Evolutionary conservation across 768 basidiomycete genomes (phyloP).

Genomic region (Trametes sanguinea): DNA sequence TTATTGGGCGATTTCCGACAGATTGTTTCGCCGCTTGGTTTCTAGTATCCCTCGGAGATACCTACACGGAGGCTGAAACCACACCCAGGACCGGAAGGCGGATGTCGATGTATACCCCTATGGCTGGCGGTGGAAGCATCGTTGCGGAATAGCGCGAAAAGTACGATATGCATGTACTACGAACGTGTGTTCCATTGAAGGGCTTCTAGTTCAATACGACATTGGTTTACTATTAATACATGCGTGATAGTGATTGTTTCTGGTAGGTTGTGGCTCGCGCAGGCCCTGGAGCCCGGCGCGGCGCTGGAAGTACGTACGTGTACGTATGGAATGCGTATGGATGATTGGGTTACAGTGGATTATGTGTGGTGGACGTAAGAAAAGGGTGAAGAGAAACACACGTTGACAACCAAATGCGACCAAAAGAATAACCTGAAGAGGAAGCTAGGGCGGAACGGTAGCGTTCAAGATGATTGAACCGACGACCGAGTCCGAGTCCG

Average conservation of each 20-base stretch:
- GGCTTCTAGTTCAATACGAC: conserved; percentile 5
- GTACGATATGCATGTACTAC: background rate
- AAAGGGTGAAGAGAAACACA: background rate
- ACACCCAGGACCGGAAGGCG: no score
- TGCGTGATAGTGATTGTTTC: conserved; percentile 3
- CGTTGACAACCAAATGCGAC: conserved; percentile 1
- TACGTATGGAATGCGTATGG: background rate
- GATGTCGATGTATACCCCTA: background rate
- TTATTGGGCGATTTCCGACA: no score
- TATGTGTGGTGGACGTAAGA: background rate
- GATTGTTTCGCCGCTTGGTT: no score
- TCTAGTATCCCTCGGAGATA: background rate
- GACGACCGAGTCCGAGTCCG: background rate
- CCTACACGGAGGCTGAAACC: background rate
- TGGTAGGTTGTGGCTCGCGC: conserved; percentile 16
- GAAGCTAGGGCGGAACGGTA: conserved; percentile 1
- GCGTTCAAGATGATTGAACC: background rate
- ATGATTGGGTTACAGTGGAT: conserved; percentile 8
- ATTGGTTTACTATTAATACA: conserved; percentile 12
- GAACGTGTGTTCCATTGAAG: conserved; percentile 4
- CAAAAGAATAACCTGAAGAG: background rate
- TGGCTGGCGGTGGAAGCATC: background rate
- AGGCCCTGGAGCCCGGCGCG: background rate
- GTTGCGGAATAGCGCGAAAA: background rate
- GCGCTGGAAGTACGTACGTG: background rate